Evolutionary conservation across 75 land plant species (phyloP).

Genomic region (Larix kaempferi): DNA sequence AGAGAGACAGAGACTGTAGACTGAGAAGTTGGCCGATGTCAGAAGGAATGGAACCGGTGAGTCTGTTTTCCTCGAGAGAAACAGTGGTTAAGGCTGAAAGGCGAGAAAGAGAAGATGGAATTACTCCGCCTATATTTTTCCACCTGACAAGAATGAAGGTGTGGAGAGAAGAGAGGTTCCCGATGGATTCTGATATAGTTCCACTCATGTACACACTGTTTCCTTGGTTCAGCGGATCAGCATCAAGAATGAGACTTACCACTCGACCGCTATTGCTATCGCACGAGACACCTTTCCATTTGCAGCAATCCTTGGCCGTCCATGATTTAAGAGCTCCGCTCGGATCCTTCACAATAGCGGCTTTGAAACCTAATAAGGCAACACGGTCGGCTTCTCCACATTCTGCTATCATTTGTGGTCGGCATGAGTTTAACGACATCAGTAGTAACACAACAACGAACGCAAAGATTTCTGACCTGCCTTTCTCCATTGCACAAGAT

Average conservation of each 20-base stretch:
- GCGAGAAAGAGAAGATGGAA: background rate
- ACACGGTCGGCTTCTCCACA: conserved; percentile 4
- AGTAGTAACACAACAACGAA: too few species aligned
- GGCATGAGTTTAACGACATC: too few species aligned
- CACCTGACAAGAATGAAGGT: background rate
- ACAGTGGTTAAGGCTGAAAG: conserved; percentile 8
- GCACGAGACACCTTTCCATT: conserved; percentile 6
- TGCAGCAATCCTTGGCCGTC: conserved; percentile 10
- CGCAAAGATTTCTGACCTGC: too few species aligned
- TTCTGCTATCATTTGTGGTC: background rate
- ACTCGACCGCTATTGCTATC: conserved; percentile 1
- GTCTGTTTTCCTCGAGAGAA: background rate
- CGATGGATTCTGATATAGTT: conserved; percentile 10
- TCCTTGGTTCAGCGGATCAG: background rate
- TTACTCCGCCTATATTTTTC: background rate
- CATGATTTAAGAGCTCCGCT: conserved; percentile 1
- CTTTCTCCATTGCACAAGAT: too few species aligned
- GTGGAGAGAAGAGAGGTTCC: conserved; percentile 13
- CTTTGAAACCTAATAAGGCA: conserved; percentile 10
- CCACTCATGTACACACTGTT: too few species aligned
- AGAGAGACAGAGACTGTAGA: background rate
- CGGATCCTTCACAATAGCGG: background rate
- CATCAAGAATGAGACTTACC: conserved; percentile 2
- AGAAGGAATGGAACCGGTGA: conserved; percentile 9
- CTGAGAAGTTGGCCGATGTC: too few species aligned